Evolutionary conservation across 495 filamentous ascomycete species (phyloP), one percentile per base, ranked within the genome.

Genomic region (Delitschia confertaspora): DNA sequence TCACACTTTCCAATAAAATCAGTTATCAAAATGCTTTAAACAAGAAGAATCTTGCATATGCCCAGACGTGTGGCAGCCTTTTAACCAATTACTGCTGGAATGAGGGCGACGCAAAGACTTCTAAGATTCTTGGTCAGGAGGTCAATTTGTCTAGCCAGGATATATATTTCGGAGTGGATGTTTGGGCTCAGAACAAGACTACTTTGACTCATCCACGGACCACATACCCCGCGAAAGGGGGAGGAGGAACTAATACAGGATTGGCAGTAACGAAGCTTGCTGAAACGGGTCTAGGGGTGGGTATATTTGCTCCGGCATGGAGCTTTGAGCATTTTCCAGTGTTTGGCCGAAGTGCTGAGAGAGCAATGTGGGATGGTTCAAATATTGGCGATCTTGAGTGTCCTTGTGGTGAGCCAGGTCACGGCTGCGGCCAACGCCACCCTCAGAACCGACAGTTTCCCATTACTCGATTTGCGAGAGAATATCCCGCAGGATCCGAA

Each of bases 41-140:
- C 0, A 10, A 38, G 10, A 33, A 60, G 14, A 70, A 70, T 38
- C 38, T 52, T 4, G 45, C 50, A 11, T 65, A 65, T 37, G 51
- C 62, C 17, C 29, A 38, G 35, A 51, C 51, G 7, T 53, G 63
- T 21, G 58, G 56, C 27, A 47, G 30, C 2, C 39, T 68, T 25
- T 63, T 70, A 18, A 67, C 65, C 4, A 69, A 69, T 43, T 70
- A 69, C 47, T 51, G 47, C 26, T 70, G 67, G 67, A 56, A 53
- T 2, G 46, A 56, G 34, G 26, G 23, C 5, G 30, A 59, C 1
- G 45, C 64, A 5, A 17, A 36, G 3, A 32, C 53, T 11, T 59
- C 59, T 10, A 46, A 47, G 19, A 27, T 25, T 11, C 46, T 63
- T n/a, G 62, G 60, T 1, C 19, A 29, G 1, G 20, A 29, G 13